These are phyloP conservation scores for Phytophthora tentaculata DNA, from an alignment of 352 stramenopile genomes.

Conservation along the genomic window DNA sequence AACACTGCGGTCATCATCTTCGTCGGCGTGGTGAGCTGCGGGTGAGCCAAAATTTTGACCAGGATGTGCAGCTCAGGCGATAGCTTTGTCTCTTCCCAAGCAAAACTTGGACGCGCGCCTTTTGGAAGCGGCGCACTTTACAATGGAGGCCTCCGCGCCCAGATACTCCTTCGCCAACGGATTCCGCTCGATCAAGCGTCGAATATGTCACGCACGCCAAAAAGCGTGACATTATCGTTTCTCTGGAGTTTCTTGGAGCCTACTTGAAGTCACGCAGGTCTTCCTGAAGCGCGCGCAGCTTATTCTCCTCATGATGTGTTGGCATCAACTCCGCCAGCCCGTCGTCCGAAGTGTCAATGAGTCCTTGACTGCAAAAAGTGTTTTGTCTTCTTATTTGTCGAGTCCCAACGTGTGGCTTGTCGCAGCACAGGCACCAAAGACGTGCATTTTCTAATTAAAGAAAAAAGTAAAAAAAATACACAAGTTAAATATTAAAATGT, in stretches of 20 bases:
- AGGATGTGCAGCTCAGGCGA: neutral
- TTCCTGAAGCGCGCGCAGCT: neutral
- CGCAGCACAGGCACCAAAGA: neutral
- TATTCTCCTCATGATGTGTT: neutral
- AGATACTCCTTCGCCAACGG: neutral
- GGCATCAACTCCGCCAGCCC: neutral
- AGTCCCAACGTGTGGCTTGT: neutral
- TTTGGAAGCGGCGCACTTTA: neutral
- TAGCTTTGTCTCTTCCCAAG: neutral
- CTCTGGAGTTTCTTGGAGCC: neutral
- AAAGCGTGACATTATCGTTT: neutral
- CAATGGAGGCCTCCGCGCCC: neutral
- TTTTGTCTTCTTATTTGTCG: conserved; percentile 9
- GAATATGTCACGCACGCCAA: neutral
- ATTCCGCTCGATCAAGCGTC: neutral
- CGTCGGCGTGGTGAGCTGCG: neutral
- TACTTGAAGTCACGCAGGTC: neutral
- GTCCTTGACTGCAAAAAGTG: conserved; percentile 8
- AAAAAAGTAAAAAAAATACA: neutral
- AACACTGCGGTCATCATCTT: neutral
- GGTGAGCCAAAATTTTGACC: neutral
- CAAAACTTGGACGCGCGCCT: neutral
- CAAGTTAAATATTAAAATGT: no score
- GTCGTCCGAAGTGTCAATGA: conserved; percentile 1
- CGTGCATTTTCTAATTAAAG: neutral